Percentiles rank a stretch among this genome's conserved stretches.
phyloP scores from a whole-genome alignment of 139 green algal genomes.

The Chloropicon primus region DNA sequence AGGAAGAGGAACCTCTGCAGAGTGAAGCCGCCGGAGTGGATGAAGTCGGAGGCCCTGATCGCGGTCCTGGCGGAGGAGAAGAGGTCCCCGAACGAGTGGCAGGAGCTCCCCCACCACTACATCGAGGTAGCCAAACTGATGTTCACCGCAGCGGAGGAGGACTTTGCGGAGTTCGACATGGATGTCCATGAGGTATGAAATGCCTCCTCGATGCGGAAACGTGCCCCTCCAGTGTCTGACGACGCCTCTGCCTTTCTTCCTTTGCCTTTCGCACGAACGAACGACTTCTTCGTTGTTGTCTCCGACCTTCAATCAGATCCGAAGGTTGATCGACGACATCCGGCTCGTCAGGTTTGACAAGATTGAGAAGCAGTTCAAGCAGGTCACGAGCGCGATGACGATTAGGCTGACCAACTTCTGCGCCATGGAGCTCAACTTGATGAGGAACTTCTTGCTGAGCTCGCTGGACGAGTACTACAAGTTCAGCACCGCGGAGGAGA shows the following conservation, averaged over 20 bases:
- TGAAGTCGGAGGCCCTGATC: not conserved
- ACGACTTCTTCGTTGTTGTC: no score
- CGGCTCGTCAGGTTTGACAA: not conserved
- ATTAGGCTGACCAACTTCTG: not conserved
- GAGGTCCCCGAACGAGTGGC: not conserved
- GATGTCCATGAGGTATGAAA: not conserved
- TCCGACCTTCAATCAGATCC: not conserved
- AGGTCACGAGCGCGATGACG: not conserved
- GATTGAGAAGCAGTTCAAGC: not conserved
- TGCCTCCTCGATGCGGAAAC: no score
- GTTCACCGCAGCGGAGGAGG: not conserved
- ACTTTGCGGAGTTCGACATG: not conserved
- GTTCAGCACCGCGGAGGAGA: not conserved
- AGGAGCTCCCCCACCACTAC: not conserved
- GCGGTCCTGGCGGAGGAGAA: not conserved
- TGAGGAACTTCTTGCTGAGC: not conserved
- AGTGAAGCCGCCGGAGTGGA: not conserved
- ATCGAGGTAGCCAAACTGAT: not conserved
- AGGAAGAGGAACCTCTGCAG: not conserved
- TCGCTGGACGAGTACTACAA: not conserved
- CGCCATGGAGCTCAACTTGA: not conserved
- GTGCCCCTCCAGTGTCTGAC: no score
- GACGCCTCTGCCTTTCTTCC: no score
- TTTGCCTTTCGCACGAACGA: no score
- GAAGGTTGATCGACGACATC: not conserved